phyloP scores from a whole-genome alignment of 768 basidiomycete species.

The Tylopilus subfusipes region DNA sequence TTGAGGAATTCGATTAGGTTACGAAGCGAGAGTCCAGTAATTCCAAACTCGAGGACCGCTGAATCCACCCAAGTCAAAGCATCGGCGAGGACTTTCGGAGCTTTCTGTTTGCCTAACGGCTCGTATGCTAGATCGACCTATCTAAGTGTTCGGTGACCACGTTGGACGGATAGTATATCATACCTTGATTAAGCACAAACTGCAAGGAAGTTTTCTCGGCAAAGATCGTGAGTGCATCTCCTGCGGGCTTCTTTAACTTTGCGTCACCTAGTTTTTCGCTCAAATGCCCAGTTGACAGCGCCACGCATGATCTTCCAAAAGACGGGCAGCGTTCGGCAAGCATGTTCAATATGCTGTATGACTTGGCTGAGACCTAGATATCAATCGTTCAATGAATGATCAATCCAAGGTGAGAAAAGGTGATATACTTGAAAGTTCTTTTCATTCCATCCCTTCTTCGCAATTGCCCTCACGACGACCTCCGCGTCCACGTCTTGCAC shows the following conservation, averaged over 20 bases:
- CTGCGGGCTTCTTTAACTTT: constrained; percentile 95
- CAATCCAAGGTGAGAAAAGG: not conserved
- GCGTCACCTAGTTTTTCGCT: constrained; percentile 94
- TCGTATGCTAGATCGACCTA: constrained; percentile 68
- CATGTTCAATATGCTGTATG: constrained; percentile 71
- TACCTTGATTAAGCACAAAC: constrained; percentile 91
- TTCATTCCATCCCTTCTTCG: constrained; percentile 95
- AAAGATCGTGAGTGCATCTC: constrained; percentile 77
- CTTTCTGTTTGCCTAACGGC: constrained; percentile 90
- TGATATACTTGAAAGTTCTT: constrained; percentile 90
- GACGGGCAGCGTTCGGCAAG: constrained; percentile 78
- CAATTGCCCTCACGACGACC: constrained; percentile 79
- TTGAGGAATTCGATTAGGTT: constrained; percentile 91
- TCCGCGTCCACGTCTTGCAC: constrained; percentile 76
- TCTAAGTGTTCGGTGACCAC: constrained; percentile 14
- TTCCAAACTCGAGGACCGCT: constrained; percentile 86
- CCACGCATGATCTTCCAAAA: constrained; percentile 83
- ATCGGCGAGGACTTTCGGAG: constrained; percentile 94
- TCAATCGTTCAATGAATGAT: constrained; percentile 7
- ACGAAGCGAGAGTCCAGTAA: constrained; percentile 78
- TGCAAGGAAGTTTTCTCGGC: constrained; percentile 93
- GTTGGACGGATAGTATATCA: constrained; percentile 19
- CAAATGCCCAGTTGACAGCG: constrained; percentile 75
- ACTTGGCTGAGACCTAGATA: constrained; percentile 79
- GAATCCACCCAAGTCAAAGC: constrained; percentile 85